Conservation (phyloP, 2,329 filamentous ascomycete species). For the Pseudogymnoascus sp. region DNA sequence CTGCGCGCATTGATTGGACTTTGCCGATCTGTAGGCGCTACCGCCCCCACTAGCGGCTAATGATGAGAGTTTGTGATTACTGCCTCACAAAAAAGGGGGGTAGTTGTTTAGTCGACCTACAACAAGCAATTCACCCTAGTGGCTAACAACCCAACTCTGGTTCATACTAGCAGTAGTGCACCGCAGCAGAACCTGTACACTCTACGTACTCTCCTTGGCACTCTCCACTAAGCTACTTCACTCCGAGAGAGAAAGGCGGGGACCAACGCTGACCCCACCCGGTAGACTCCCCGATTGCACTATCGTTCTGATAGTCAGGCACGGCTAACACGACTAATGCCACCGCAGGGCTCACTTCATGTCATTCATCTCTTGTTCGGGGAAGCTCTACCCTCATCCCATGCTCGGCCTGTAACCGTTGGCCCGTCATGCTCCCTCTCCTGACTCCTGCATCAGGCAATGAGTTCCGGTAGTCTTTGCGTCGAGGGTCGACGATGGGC, state of each 20-base stretch:
- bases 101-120: background rate
- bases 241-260: background rate
- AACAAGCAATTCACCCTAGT: background rate
- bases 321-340: background rate
- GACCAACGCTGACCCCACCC: background rate
- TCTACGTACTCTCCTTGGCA: background rate
- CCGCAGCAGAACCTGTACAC: background rate
- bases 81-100: background rate
- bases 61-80: background rate
- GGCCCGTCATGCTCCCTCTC: background rate
- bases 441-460: background rate
- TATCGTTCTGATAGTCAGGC: background rate
- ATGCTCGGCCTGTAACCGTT: conserved; percentile 4
- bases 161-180: background rate
- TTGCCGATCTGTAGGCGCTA: background rate
- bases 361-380: background rate
- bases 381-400: background rate
- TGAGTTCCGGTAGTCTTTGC: background rate
- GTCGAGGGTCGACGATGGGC: background rate
- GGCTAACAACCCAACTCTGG: background rate
- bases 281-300: background rate
- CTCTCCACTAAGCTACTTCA: background rate
- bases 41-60: background rate
- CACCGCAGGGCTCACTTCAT: background rate
- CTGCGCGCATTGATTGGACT: background rate